Percentiles rank a stretch among this genome's conserved stretches.
These are phyloP conservation scores for Gymnopilus junonius DNA, from an alignment of 768 basidiomycete genomes.

Conservation along the genomic window DNA sequence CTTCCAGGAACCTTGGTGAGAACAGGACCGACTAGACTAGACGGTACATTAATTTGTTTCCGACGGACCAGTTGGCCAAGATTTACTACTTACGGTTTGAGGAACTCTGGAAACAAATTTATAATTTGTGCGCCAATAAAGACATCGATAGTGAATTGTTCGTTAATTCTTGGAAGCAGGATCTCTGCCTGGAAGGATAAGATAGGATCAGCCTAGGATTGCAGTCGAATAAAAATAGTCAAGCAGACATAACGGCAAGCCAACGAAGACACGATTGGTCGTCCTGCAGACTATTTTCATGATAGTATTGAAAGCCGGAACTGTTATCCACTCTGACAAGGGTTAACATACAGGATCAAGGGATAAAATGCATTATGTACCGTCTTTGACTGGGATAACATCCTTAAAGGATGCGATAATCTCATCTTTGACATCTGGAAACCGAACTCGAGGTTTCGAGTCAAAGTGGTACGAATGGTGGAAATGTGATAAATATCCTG, in stretches of 20 bases:
- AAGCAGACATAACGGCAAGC: conserved; percentile 46
- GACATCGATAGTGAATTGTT: conserved; percentile 22
- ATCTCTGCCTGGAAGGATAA: conserved; percentile 18
- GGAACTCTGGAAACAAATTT: conserved; percentile 17
- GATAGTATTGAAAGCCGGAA: conserved; percentile 30
- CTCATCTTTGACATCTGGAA: conserved; percentile 51
- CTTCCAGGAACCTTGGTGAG: conserved; percentile 14
- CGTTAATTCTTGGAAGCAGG: conserved; percentile 21
- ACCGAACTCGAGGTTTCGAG: conserved; percentile 36
- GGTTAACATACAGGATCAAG: background rate
- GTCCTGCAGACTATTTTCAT: conserved; percentile 40
- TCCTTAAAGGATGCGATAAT: conserved; percentile 44
- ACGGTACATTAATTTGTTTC: background rate
- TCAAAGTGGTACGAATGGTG: conserved; percentile 37
- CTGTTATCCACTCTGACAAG: conserved; percentile 39
- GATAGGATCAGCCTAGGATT: background rate
- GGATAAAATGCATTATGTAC: conserved; percentile 2
- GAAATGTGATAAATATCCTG: conserved; percentile 40
- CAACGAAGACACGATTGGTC: conserved; percentile 49
- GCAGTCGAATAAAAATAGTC: background rate
- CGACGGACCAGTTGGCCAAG: too few species aligned
- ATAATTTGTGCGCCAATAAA: conserved; percentile 12
- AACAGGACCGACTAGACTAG: conserved; percentile 18
- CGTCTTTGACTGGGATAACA: conserved; percentile 28
- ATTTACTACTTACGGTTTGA: conserved; percentile 29